A percentile compares a stretch with the other conserved stretches of the same genome.
Conservation (phyloP, 768 basidiomycete species). For the Lentinula guzmanii region DNA sequence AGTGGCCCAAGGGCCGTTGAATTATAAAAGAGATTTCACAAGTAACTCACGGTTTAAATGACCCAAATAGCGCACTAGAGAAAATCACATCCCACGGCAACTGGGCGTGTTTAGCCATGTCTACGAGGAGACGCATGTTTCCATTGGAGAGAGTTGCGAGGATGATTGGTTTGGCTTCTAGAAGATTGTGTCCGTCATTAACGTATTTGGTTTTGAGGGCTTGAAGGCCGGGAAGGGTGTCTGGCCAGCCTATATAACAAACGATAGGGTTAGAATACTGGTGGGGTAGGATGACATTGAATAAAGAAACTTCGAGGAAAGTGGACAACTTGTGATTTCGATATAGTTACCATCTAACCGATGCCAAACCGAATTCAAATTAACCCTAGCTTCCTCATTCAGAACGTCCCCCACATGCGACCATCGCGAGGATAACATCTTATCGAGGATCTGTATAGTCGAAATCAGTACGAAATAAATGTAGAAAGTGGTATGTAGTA, state of each 20-base stretch:
- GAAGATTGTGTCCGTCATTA: too few relatives aligned
- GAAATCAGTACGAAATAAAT: neutral
- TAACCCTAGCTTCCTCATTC: conserved; percentile 34
- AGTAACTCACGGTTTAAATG: conserved; percentile 53
- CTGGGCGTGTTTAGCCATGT: conserved; percentile 59
- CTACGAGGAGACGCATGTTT: conserved; percentile 51
- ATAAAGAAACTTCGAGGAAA: neutral
- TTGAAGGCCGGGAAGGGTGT: conserved; percentile 41
- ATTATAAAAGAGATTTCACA: neutral
- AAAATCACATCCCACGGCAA: conserved; percentile 63
- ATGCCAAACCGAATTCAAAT: conserved; percentile 55
- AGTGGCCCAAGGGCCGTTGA: neutral
- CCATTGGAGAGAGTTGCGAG: conserved; percentile 59
- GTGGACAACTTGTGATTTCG: neutral
- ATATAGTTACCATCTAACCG: conserved; percentile 35
- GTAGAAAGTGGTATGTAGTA: neutral
- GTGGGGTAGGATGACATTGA: neutral
- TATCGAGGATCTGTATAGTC: conserved; percentile 39
- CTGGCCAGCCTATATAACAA: conserved; percentile 47
- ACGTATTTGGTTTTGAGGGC: conserved; percentile 39
- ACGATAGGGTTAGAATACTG: too few relatives aligned
- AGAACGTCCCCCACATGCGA: conserved; percentile 36
- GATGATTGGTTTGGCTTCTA: conserved; percentile 17
- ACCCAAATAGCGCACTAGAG: conserved; percentile 52
- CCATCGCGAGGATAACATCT: conserved; percentile 49